Percentiles rank a stretch among this genome's conserved stretches.
Evolutionary conservation across 768 basidiomycete species (phyloP).

Genomic region (Boletus vinaceobasis): DNA sequence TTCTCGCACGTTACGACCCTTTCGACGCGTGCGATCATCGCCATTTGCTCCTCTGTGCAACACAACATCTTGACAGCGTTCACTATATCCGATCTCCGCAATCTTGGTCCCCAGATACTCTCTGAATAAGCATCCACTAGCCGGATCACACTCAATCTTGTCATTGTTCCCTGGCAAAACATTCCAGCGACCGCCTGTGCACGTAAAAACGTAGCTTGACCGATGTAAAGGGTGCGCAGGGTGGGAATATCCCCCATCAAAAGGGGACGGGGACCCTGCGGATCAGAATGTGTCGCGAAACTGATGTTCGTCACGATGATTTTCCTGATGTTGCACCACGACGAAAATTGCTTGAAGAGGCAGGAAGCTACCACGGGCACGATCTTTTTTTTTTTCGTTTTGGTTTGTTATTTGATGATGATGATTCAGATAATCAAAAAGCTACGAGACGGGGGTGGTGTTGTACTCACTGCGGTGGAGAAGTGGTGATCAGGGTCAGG

Average conservation of each 20-base stretch:
- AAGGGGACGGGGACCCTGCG: conserved; percentile 14
- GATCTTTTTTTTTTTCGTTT: conserved; percentile 15
- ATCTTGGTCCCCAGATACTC: conserved; percentile 57
- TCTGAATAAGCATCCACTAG: conserved; percentile 53
- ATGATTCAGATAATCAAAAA: not conserved
- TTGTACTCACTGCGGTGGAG: conserved; percentile 50
- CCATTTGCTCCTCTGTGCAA: conserved; percentile 8
- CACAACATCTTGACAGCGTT: conserved; percentile 21
- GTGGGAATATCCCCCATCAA: conserved; percentile 37
- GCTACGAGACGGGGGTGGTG: not conserved
- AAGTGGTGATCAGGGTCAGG: conserved; percentile 62
- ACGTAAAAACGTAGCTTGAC: conserved; percentile 47
- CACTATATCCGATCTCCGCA: conserved; percentile 50
- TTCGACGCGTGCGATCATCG: conserved; percentile 34
- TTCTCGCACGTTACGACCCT: conserved; percentile 48
- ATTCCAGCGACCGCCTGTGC: conserved; percentile 39
- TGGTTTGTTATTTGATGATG: not conserved
- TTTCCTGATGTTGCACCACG: conserved; percentile 43
- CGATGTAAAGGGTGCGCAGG: conserved; percentile 44
- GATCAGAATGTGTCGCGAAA: conserved; percentile 30
- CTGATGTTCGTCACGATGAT: conserved; percentile 48
- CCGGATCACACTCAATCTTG: conserved; percentile 33
- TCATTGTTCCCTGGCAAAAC: conserved; percentile 25
- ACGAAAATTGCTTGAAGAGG: conserved; percentile 26
- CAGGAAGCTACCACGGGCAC: conserved; percentile 20